These are phyloP conservation scores for Fusarium sp. DNA, from an alignment of 2,329 filamentous ascomycete species.

Conservation along the genomic window DNA sequence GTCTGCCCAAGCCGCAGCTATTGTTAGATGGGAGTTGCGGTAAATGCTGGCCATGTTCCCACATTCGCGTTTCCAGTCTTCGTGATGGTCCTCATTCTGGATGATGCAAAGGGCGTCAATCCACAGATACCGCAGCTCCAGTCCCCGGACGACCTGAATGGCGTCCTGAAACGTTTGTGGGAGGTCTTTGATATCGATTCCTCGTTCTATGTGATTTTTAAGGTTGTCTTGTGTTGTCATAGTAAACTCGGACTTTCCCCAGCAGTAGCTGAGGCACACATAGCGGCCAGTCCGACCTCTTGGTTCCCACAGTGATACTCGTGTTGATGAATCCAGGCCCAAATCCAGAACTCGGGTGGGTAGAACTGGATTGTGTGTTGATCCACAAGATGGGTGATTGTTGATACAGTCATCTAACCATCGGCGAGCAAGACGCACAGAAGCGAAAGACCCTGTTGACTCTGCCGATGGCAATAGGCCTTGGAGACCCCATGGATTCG, in stretches of 20 bases:
- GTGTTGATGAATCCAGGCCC: neutral
- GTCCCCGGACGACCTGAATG: neutral
- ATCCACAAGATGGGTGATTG: neutral
- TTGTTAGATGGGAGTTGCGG: neutral
- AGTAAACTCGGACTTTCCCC: neutral
- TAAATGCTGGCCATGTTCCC: neutral
- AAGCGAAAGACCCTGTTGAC: neutral
- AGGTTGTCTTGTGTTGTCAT: neutral
- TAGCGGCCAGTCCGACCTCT: neutral
- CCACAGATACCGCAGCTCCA: neutral
- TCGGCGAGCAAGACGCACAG: neutral
- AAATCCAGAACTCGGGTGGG: neutral
- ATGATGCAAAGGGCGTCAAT: neutral
- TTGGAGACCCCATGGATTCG: neutral
- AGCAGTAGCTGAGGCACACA: neutral
- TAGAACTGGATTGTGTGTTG: neutral
- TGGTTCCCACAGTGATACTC: neutral
- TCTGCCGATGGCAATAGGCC: neutral
- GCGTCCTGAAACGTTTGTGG: neutral
- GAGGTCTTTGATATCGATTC: neutral
- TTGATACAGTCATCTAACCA: neutral
- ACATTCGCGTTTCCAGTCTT: neutral
- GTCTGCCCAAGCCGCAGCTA: neutral
- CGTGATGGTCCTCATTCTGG: neutral
- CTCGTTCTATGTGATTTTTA: rapidly evolving